Evolutionary conservation across 345 rosid genomes (phyloP), one percentile per base, ranked within the genome.

Genomic region (Barbarea vulgaris): DNA sequence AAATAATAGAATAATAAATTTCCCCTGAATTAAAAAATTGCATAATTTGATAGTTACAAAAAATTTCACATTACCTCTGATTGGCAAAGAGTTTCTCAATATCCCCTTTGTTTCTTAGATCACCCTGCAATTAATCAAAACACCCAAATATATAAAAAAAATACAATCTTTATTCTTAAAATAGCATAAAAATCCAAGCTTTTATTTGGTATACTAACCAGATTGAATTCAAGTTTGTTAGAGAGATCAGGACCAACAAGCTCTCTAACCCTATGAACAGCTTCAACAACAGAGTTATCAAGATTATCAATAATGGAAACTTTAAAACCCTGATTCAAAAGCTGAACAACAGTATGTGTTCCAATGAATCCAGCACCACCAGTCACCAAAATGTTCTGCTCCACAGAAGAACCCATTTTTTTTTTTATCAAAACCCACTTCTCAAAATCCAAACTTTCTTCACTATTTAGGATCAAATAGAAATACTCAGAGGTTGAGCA

Each of bases 321-420:
- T 76, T 72, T 84, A 78, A 87, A 95, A 41, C 97, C 96, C 31
- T 79, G 89, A 12, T 84, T 80, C 53, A 95, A 89, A 14, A 95
- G 97, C 87, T 89, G 97, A 39, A 92, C 88, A 42, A 84, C 92
- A 24, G 97, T 87, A 80, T 95, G 97, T 27, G 96, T 90, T 1
- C 99, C 97, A 58, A 95, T 90, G 82, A 91, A 95, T 10, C 99
- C 99, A 64, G 99, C 99, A 34, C 99, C 97, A 33, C 97, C 97
- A 22, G 99, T 95, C 28, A 95, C 99, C 61, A 95, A 89, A 73
- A 95, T 84, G 21, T 69, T 80, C 75, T 78, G 84, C 42, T 79
- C 88, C 13, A 79, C 77, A n/a, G 78, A 71, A 47, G 81, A 69
- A 56, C 72, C 83, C 87, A 86, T 79, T 70, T 30, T 25, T 46